Evolutionary conservation across 1,284 basidiomycete species (phyloP).

Genomic region (Papiliotrema terrestris): DNA sequence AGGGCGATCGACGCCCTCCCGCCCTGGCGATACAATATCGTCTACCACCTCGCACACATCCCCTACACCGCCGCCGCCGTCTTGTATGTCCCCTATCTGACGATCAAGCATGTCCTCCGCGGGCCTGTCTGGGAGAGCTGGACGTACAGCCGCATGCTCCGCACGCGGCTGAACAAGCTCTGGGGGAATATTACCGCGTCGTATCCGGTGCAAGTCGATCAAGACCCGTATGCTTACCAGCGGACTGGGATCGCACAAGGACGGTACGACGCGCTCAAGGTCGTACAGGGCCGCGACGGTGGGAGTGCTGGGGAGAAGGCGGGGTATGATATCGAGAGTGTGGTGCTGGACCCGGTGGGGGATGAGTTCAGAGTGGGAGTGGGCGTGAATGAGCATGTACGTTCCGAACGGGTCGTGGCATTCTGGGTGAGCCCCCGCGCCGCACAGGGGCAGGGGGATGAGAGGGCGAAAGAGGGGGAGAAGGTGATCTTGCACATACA

Average conservation of each 20-base stretch:
- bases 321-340: background rate
- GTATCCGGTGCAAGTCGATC: too few species aligned
- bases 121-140: background rate
- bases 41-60: background rate
- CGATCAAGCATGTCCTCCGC: background rate
- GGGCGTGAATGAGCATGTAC: background rate
- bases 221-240: too few species aligned
- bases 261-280: too few species aligned
- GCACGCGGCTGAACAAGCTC: background rate
- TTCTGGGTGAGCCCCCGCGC: background rate
- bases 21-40: background rate
- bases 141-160: background rate
- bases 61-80: background rate
- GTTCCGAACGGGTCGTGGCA: background rate
- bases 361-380: background rate
- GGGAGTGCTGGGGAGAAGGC: too few species aligned
- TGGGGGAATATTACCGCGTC: background rate
- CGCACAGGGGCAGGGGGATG: background rate
- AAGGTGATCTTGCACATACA: slow-evolving; percentile 23
- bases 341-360: background rate
- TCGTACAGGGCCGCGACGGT: too few species aligned
- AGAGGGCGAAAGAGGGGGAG: slow-evolving; percentile 17
- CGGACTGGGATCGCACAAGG: too few species aligned
- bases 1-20: background rate
- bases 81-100: background rate